Evolutionary conservation across 1,139 yeast genomes (phyloP).

Genomic region (Wickerhamiella pararugosa): DNA sequence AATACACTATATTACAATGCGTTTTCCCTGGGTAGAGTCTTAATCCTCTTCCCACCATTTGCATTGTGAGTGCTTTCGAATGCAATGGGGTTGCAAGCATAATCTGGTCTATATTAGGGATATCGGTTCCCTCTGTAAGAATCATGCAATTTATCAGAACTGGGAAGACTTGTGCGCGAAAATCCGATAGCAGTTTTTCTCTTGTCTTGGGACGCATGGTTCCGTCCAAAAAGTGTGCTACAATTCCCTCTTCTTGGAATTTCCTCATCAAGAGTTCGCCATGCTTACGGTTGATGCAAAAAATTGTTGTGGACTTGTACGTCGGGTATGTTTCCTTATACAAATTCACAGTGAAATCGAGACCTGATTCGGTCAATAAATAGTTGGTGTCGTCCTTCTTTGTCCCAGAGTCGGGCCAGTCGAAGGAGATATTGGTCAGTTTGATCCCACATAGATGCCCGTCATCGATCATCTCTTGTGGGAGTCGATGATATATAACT

Average conservation of each 20-base stretch:
- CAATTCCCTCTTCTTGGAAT: constrained; percentile 45
- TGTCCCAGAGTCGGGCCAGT: not conserved
- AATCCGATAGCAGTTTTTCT: constrained; percentile 38
- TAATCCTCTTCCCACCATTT: constrained; percentile 88
- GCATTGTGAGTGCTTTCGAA: constrained; percentile 56
- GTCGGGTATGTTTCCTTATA: constrained; percentile 31
- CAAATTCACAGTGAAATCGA: constrained; percentile 39
- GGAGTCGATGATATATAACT: constrained; percentile 53
- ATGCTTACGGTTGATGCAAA: constrained; percentile 64
- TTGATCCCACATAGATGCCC: constrained; percentile 59
- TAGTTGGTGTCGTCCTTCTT: constrained; percentile 7
- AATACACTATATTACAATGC: constrained; percentile 46
- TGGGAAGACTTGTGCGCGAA: constrained; percentile 45
- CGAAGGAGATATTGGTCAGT: constrained; percentile 33
- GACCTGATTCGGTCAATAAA: constrained; percentile 26
- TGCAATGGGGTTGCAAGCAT: constrained; percentile 70
- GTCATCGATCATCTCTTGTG: constrained; percentile 52
- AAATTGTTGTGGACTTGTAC: constrained; percentile 53
- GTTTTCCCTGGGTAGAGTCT: constrained; percentile 46
- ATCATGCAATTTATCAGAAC: constrained; percentile 81
- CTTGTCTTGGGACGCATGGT: constrained; percentile 43
- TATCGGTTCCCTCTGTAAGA: constrained; percentile 91
- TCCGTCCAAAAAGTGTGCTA: constrained; percentile 64
- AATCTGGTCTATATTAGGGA: constrained; percentile 76
- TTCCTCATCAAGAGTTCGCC: constrained; percentile 39